Evolutionary conservation across 306 rosid genomes (phyloP), one percentile per base, ranked within the genome.

Genomic region (Trifolium pratense): DNA sequence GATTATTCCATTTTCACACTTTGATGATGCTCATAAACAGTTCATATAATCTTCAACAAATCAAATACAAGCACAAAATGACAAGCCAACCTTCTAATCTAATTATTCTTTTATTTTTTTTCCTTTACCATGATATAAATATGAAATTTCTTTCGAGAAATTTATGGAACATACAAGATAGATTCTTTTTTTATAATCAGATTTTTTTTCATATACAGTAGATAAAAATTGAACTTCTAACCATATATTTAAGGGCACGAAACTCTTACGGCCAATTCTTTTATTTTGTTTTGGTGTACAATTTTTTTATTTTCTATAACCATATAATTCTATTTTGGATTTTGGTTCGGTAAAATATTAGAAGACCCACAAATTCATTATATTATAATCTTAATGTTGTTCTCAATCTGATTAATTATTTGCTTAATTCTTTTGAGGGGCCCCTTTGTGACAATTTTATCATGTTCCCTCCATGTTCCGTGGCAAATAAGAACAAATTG

Each of bases 1-100:
- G 32, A 37, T 39, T 73, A 63, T 77, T 74, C 79, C 75, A 43
- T 77, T 71, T 79, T 77, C 86, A 82, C 43, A 55, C 75, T 58
- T 81, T 81, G 79, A 51, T 84, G 78, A 58, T 79, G 78, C 68
- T 66, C 75, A 73, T 75, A 76, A 78, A 58, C 74, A 70, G 71
- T 67, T 68, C 40, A 61, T 36, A 36, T 84, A 65, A 82, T 75
- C 82, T 73, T 84, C 84, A 77, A 86, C 81, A 51, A 82, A 75
- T 69, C 77, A 79, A 69, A 68, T 72, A 76, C 89, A 79, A 68
- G 56, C 51, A 59, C 78, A 87, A 90, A 45, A 73, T 59, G 89
- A 87, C 97, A 89, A 90, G 83, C 77, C 80, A 87, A 77, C 73
- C 80, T 85, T 89, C 97, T 64, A 75, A 71, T 73, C 57, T 79